These are phyloP conservation scores for Sordariomycetes sp. DNA, from an alignment of 2,329 filamentous ascomycete genomes.

Conservation along the genomic window DNA sequence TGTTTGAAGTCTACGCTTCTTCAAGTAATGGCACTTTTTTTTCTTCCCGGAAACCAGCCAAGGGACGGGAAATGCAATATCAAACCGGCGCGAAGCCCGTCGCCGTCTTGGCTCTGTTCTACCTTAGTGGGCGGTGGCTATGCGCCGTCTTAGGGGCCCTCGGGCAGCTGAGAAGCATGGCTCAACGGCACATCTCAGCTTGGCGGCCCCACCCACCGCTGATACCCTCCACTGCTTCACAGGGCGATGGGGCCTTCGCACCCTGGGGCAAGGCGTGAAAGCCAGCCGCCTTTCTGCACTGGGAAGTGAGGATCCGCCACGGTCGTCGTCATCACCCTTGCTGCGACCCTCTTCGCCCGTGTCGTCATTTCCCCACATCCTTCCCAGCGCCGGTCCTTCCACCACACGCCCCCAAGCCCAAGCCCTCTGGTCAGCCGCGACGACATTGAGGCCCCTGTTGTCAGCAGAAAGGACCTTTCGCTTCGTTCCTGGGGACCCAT, in stretches of 20 bases:
- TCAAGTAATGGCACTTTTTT: no score
- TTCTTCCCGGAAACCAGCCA: no score
- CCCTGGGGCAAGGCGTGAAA: no score
- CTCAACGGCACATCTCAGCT: background rate
- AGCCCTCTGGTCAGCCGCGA: background rate
- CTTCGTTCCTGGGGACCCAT: background rate
- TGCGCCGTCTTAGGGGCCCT: no score
- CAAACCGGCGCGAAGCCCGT: no score
- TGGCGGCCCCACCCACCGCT: background rate
- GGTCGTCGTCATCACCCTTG: slow-evolving; percentile 1
- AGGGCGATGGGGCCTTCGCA: background rate
- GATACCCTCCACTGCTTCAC: background rate
- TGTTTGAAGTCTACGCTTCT: no score
- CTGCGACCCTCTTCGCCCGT: background rate
- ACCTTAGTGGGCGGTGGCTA: no score
- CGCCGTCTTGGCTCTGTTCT: no score
- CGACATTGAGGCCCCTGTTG: background rate
- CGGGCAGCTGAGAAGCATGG: no score
- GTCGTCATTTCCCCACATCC: slow-evolving; percentile 4
- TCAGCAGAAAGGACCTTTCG: background rate
- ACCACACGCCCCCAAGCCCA: no score
- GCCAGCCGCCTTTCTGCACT: background rate
- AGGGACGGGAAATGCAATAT: no score
- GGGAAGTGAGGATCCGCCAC: background rate
- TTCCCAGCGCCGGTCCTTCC: background rate